Evolutionary conservation across 2,329 filamentous ascomycete species (phyloP).

Genomic region (Herpotrichia juniperi): DNA sequence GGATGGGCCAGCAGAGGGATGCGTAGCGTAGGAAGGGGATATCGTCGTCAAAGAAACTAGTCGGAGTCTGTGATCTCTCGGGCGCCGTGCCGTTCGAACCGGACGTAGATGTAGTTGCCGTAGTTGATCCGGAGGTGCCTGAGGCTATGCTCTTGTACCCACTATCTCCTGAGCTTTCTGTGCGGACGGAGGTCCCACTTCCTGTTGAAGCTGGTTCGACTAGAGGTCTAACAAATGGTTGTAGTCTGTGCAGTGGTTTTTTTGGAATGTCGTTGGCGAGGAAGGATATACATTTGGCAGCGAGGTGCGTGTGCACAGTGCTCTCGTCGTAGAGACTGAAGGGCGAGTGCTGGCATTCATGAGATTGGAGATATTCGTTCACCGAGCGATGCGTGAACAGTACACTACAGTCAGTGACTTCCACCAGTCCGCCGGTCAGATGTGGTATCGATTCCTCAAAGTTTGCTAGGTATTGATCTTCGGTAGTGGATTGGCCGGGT

Average conservation of each 20-base stretch:
- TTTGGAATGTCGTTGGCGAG: slow-evolving; percentile 35
- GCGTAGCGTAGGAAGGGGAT: slow-evolving; percentile 40
- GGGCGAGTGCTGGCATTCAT: slow-evolving; percentile 20
- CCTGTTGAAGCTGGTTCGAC: slow-evolving; percentile 13
- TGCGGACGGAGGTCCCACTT: slow-evolving; percentile 31
- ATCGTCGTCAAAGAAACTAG: slow-evolving; percentile 26
- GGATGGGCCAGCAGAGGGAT: slow-evolving; percentile 38
- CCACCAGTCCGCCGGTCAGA: slow-evolving; percentile 33
- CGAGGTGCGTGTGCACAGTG: slow-evolving; percentile 33
- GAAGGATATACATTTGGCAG: slow-evolving; percentile 33
- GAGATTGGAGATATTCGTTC: slow-evolving; percentile 29
- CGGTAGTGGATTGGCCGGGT: slow-evolving; percentile 12
- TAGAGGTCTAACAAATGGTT: slow-evolving; percentile 17
- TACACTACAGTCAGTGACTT: slow-evolving; percentile 22
- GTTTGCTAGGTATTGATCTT: slow-evolving; percentile 8
- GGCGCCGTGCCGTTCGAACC: slow-evolving; percentile 19
- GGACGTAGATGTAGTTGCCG: slow-evolving; percentile 5
- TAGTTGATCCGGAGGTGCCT: no score
- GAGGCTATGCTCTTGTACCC: slow-evolving; percentile 38
- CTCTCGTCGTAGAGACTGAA: slow-evolving; percentile 32
- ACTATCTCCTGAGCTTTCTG: slow-evolving; percentile 33
- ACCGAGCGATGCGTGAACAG: slow-evolving; percentile 32
- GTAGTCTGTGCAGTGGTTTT: slow-evolving; percentile 24
- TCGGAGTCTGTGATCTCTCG: slow-evolving; percentile 4
- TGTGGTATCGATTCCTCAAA: slow-evolving; percentile 23